phyloP scores from a whole-genome alignment of 257 asterid species.

The Ilex asprella region DNA sequence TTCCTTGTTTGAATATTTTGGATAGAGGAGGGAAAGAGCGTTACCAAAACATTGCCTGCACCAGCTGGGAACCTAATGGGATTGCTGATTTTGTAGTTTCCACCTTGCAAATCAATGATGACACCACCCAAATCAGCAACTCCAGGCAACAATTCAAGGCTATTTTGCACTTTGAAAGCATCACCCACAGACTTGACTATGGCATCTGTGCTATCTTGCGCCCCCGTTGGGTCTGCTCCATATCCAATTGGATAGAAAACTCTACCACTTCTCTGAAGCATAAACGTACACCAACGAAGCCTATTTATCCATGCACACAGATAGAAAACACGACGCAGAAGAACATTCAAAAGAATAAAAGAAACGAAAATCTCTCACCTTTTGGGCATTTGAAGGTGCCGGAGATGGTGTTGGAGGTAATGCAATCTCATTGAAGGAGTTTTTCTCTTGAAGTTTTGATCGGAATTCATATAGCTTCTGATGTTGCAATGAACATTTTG shows the following conservation, averaged over 20 bases:
- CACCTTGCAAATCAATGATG: conserved; percentile 53
- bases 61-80: conserved; percentile 48
- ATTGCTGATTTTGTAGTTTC: conserved; percentile 30
- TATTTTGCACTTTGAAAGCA: conserved; percentile 27
- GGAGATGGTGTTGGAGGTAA: conserved; percentile 10
- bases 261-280: conserved; percentile 41
- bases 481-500: conserved; percentile 26
- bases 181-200: conserved; percentile 33
- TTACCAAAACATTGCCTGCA: conserved; percentile 50
- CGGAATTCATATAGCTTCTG: conserved; percentile 34
- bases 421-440: background rate
- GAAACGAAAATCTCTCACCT: conserved; percentile 17
- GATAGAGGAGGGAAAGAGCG: background rate
- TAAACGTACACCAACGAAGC: no score
- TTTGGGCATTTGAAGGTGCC: conserved; percentile 18
- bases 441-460: conserved; percentile 24
- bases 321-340: background rate
- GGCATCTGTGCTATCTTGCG: conserved; percentile 38
- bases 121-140: conserved; percentile 55
- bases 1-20: no score
- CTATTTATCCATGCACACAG: no score
- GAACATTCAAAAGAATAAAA: no score
- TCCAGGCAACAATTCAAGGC: conserved; percentile 40
- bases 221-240: conserved; percentile 63
- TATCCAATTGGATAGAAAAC: conserved; percentile 51